Evolutionary conservation across 306 rosid genomes (phyloP).

Genomic region (Glycyrrhiza uralensis): DNA sequence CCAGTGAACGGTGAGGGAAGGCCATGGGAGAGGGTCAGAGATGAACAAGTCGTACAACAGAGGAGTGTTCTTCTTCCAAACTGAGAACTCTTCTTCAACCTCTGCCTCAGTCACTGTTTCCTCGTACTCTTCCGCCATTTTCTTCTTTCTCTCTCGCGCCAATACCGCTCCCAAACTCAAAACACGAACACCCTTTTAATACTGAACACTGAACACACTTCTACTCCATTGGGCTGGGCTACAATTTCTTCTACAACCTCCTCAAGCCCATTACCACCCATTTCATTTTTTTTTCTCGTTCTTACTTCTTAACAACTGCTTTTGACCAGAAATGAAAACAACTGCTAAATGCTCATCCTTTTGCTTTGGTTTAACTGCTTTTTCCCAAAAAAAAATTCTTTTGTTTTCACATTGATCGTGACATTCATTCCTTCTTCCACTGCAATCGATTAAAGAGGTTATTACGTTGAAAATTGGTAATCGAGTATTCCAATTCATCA

Average conservation of each 20-base stretch:
- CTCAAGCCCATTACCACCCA: neutral
- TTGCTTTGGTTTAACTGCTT: too few species aligned
- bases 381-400: too few species aligned
- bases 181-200: neutral
- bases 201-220: neutral
- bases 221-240: neutral
- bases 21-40: conserved; percentile 87
- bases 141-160: conserved; percentile 25
- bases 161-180: conserved; percentile 19
- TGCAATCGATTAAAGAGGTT: too few species aligned
- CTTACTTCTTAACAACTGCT: neutral
- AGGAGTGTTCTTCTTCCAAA: conserved; percentile 88
- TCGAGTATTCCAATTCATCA: too few species aligned
- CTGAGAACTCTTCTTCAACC: conserved; percentile 71
- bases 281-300: neutral
- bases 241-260: neutral
- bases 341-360: too few species aligned
- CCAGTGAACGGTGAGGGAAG: conserved; percentile 86
- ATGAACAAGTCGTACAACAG: conserved; percentile 69
- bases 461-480: too few species aligned
- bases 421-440: too few species aligned
- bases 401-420: too few species aligned
- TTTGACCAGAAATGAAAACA: too few species aligned
- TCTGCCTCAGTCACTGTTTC: neutral
- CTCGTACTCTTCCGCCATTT: conserved; percentile 48